Evolutionary conservation across 2,329 filamentous ascomycete genomes (phyloP), one percentile per base, ranked within the genome.

Genomic region (Chaetothyriales sp.): DNA sequence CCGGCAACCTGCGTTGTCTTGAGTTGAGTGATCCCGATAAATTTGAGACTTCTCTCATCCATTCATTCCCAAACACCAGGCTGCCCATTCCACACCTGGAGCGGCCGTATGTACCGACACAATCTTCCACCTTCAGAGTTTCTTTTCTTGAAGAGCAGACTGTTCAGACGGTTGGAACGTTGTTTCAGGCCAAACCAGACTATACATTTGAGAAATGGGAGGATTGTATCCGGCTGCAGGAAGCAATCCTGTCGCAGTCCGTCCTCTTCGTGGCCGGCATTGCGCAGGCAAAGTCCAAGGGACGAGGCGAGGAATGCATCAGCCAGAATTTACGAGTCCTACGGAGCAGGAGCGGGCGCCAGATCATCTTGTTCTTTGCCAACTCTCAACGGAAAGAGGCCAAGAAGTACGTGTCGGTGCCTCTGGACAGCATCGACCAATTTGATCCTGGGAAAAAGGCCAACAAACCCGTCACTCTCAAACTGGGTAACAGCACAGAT

Each of bases 91-190:
- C 68, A 12, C 68, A 70, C 50, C 58, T 70, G 43, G 68, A 70
- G 53, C 66, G 69, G 50, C 68, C 68, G 1, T 67, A 66, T 53
- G 59, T 64, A 12, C 59, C 59, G 9, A 56, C 60, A 15, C 62
- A 66, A 26, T 60, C 57, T 18, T 64, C 66, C 2, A 48, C 56
- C 19, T 62, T 67, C 4, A 63, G 67, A 22, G 60, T 70, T 7
- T 68, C 66, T 1, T 70, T 70, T 48, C 60, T 70, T 18, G 68
- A 70, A 19, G 65, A 69, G 25, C 68, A 70, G 53, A 69, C 66
- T n/a, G 61, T 70, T 0, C 68, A 69, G 43, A 64, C 64, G 3
- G 64, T 59, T 2, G 57, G 63, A 18, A 65, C 64, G 1, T 57
- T 68, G 8, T 70, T 70, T 48, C 63, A 61, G 48, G 67, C 67